These are phyloP conservation scores for Ogataea saltuana DNA, from an alignment of 805 yeast genomes.

Conservation along the genomic window DNA sequence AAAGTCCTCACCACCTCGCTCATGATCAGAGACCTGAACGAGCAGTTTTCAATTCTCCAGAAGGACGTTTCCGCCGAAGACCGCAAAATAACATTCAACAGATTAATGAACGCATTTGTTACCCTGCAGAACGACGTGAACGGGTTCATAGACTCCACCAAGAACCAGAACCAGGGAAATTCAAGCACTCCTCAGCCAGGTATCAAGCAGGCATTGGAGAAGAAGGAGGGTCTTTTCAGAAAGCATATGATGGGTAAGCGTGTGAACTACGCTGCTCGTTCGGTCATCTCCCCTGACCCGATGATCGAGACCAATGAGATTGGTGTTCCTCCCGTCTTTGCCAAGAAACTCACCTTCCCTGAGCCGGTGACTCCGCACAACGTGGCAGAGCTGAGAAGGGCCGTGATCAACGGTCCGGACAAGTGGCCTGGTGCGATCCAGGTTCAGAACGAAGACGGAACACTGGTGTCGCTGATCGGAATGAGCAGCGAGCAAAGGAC, in stretches of 20 bases:
- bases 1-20: constrained; percentile 78
- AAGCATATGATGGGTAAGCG: constrained; percentile 99
- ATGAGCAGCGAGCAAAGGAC: constrained; percentile 94
- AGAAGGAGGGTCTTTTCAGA: constrained; percentile 97
- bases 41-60: constrained; percentile 67
- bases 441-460: constrained; percentile 94
- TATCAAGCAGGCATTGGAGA: constrained; percentile 94
- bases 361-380: constrained; percentile 96
- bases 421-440: constrained; percentile 99
- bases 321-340: constrained; percentile 99
- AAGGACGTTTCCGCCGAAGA: constrained; percentile 67
- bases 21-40: constrained; percentile 85
- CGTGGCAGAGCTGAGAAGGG: constrained; percentile 85
- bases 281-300: constrained; percentile 99
- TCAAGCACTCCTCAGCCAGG: constrained; percentile 86
- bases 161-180: constrained; percentile 66
- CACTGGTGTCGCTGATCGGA: constrained; percentile 74
- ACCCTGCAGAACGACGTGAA: constrained; percentile 94
- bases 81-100: constrained; percentile 74
- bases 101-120: constrained; percentile 94
- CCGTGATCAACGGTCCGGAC: constrained; percentile 96
- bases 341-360: constrained; percentile 92
- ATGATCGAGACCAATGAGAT: constrained; percentile 96
- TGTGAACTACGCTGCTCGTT: constrained; percentile 98
- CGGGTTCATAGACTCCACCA: constrained; percentile 88